A percentile compares a stretch with the other conserved stretches of the same genome.
Conservation (phyloP, 805 yeast species). For the Ogataea philodendri region DNA sequence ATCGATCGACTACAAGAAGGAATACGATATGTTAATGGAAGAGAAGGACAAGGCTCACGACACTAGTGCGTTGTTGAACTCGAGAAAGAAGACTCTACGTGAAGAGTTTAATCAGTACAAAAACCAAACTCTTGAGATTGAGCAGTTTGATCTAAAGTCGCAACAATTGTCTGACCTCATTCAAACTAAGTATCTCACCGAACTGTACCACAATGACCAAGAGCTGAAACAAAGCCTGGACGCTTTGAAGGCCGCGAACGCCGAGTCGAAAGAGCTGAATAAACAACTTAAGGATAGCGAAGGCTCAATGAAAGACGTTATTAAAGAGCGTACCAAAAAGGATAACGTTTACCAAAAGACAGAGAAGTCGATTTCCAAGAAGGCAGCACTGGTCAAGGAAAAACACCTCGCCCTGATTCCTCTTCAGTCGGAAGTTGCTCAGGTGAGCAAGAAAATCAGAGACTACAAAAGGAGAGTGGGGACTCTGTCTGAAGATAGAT, state of each 20-base stretch:
- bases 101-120: conserved; percentile 76
- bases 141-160: conserved; percentile 56
- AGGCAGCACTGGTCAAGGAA: conserved; percentile 41
- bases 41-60: conserved; percentile 66
- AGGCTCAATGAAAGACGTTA: conserved; percentile 25
- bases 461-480: conserved; percentile 47
- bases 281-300: conserved; percentile 31
- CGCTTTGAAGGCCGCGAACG: conserved; percentile 22
- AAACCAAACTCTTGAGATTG: conserved; percentile 72
- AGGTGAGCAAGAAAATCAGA: conserved; percentile 45
- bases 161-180: conserved; percentile 47
- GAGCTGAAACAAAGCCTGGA: conserved; percentile 35
- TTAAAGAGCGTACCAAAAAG: conserved; percentile 46
- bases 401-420: conserved; percentile 57
- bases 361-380: conserved; percentile 37
- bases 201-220: conserved; percentile 58
- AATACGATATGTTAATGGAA: conserved; percentile 64
- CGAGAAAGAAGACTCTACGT: conserved; percentile 65
- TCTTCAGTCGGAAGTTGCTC: conserved; percentile 51
- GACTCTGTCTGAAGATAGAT: conserved; percentile 51
- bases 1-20: conserved; percentile 60
- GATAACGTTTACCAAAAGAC: conserved; percentile 41
- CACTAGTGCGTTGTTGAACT: conserved; percentile 58
- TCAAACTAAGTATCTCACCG: conserved; percentile 56
- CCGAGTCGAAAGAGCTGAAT: conserved; percentile 19